These are phyloP conservation scores for Aspergillus nanangensis DNA, from an alignment of 495 filamentous ascomycete genomes.

Conservation along the genomic window DNA sequence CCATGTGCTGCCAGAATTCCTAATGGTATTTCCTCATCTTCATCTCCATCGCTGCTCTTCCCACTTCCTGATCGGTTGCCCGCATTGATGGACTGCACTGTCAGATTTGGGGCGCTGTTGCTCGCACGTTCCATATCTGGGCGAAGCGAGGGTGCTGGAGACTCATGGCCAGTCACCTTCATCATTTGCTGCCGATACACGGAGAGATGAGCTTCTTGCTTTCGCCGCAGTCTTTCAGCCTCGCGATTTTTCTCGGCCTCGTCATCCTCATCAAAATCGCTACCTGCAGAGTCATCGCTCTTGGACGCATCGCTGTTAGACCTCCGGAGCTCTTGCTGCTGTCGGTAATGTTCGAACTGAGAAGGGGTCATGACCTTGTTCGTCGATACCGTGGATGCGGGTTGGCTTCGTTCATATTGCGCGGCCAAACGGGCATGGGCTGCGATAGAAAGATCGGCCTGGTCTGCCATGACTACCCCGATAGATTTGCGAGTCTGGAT, in stretches of 20 bases:
- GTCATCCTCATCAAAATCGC: slow-evolving; percentile 78
- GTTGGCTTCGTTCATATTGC: slow-evolving; percentile 39
- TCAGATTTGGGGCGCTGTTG: slow-evolving; percentile 42
- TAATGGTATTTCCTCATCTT: slow-evolving; percentile 84
- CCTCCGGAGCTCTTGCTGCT: slow-evolving; percentile 67
- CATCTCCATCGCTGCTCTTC: slow-evolving; percentile 58
- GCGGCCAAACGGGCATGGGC: slow-evolving; percentile 52
- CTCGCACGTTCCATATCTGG: slow-evolving; percentile 37
- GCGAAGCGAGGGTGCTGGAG: slow-evolving; percentile 37
- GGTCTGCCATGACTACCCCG: no score
- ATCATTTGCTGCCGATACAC: slow-evolving; percentile 96
- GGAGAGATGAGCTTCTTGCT: slow-evolving; percentile 86
- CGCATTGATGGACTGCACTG: slow-evolving; percentile 26
- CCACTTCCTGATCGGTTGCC: slow-evolving; percentile 36
- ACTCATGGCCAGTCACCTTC: slow-evolving; percentile 82
- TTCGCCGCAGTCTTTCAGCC: slow-evolving; percentile 70
- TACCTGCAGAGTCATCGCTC: slow-evolving; percentile 45
- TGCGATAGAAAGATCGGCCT: slow-evolving; percentile 47
- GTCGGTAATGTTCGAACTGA: slow-evolving; percentile 79
- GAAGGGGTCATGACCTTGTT: slow-evolving; percentile 87
- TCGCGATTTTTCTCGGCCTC: slow-evolving; percentile 71
- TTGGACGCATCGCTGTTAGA: slow-evolving; percentile 44
- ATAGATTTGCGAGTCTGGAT: slow-evolving; percentile 4
- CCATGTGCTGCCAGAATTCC: slow-evolving; percentile 89
- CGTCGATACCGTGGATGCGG: slow-evolving; percentile 33